A percentile compares a stretch with the other conserved stretches of the same genome.
These are phyloP conservation scores for Capsella bursapastoris DNA, from an alignment of 345 rosid species.

Conservation along the genomic window DNA sequence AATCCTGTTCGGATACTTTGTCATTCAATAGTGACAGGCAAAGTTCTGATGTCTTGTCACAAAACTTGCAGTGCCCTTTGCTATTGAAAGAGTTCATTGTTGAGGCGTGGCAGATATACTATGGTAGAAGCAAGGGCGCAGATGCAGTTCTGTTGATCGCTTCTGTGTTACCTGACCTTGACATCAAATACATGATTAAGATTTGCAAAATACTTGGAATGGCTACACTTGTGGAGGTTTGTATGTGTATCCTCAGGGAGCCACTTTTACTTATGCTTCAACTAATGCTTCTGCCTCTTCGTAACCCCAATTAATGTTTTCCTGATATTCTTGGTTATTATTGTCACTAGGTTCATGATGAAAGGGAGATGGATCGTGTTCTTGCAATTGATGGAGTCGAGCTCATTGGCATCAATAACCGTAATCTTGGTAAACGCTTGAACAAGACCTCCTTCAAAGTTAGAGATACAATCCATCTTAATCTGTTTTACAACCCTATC, in stretches of 20 bases:
- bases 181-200: conserved; percentile 85
- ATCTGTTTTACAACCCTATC: conserved; percentile 15
- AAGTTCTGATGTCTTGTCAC: conserved; percentile 31
- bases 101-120: conserved; percentile 94
- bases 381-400: conserved; percentile 91
- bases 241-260: conserved; percentile 15
- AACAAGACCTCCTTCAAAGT: conserved; percentile 16
- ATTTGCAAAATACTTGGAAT: conserved; percentile 90
- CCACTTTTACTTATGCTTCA: not conserved
- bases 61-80: conserved; percentile 81
- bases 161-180: conserved; percentile 90
- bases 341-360: conserved; percentile 78
- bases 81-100: conserved; percentile 89
- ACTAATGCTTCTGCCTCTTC: conserved; percentile 21
- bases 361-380: conserved; percentile 93
- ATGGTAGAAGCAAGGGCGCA: conserved; percentile 87
- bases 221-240: conserved; percentile 84
- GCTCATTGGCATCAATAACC: conserved; percentile 90
- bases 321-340: conserved; percentile 2
- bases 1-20: not conserved
- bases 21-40: conserved; percentile 1
- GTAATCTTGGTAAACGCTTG: conserved; percentile 69
- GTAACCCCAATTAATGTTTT: not conserved
- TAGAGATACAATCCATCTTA: conserved; percentile 12
- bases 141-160: conserved; percentile 91